Evolutionary conservation across 2,329 filamentous ascomycete species (phyloP), one percentile per base, ranked within the genome.

Genomic region (Claviceps purpurea): DNA sequence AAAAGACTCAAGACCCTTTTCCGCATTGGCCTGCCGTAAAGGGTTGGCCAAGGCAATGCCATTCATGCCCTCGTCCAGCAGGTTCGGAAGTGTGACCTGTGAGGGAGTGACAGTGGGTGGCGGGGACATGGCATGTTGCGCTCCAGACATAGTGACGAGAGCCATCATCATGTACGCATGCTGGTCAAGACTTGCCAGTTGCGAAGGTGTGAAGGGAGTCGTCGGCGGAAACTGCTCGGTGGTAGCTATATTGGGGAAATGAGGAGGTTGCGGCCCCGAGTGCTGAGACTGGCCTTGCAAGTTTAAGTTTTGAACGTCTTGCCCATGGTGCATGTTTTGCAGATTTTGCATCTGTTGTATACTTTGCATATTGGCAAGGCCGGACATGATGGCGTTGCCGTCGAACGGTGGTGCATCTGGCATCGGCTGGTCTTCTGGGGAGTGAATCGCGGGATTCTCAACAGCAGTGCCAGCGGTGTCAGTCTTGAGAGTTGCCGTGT

Each of bases 1-100:
- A 62, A 79, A 81, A 3, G 76, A 79, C 60, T 79, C 74, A 14
- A 81, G 65, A 47, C 66, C 69, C 57, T 73, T 71, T 20, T 67
- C 63, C 7, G 64, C 56, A n/a, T 58, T 63, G 49, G 62, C 58
- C 50, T 68, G 67, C 14, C 65, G 65, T 40, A 65, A 60, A 42
- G 67, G 62, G 51, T 62, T 65, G 54, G 61, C 60, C 8, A 62
- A 57, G 4, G 58, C 54, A 10, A 67, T 54, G 10, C 61, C 58
- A 37, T 65, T 58, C 48, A 63, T 58, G 16, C 56, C 58, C 39
- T 65, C 62, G 54, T 64, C 63, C 56, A 67, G 58, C 6, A 63
- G 54, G 53, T 68, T 68, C 3, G 72, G 68, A 7, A 73, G 61
- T 24, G 71, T 72, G 54, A 74, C 70, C 55, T 74, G 70, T 3